Evolutionary conservation across 164 flowering plant genomes (phyloP).

Genomic region (Sextonia rubra): DNA sequence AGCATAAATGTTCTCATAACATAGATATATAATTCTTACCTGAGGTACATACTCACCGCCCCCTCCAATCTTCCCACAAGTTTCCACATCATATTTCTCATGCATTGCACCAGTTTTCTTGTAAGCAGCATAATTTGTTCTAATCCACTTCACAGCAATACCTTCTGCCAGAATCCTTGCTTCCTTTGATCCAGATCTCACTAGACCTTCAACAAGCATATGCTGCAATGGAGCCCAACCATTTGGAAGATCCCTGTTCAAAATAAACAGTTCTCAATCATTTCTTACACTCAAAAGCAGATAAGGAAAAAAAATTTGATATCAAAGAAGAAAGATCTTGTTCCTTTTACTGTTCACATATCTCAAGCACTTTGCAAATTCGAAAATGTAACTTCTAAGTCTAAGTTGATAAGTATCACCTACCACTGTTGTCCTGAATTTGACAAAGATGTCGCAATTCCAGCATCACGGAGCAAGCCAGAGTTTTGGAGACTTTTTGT

Average conservation of each 20-base stretch:
- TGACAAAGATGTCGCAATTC: slow-evolving; percentile 75
- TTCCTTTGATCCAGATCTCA: slow-evolving; percentile 44
- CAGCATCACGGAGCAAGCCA: slow-evolving; percentile 61
- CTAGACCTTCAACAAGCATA: slow-evolving; percentile 88
- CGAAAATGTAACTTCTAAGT: neutral
- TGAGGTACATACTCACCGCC: slow-evolving; percentile 79
- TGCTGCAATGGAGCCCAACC: slow-evolving; percentile 98
- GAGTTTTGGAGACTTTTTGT: slow-evolving; percentile 47
- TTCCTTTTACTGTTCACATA: no score
- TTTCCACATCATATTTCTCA: slow-evolving; percentile 66
- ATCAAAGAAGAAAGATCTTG: neutral
- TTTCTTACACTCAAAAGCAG: neutral
- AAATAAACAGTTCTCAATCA: neutral
- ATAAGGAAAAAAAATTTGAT: neutral
- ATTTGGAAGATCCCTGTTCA: slow-evolving; percentile 89
- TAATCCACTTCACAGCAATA: slow-evolving; percentile 76
- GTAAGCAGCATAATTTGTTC: slow-evolving; percentile 70
- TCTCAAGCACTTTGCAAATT: neutral
- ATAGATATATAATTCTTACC: slow-evolving; percentile 40
- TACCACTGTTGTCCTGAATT: slow-evolving; percentile 91
- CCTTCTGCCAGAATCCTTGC: slow-evolving; percentile 65
- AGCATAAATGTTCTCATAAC: neutral
- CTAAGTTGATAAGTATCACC: slow-evolving; percentile 7
- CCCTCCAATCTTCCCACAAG: slow-evolving; percentile 64
- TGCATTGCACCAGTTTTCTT: slow-evolving; percentile 71